Evolutionary conservation across 1,284 basidiomycete genomes (phyloP).

Genomic region (Chalciporus sp.): DNA sequence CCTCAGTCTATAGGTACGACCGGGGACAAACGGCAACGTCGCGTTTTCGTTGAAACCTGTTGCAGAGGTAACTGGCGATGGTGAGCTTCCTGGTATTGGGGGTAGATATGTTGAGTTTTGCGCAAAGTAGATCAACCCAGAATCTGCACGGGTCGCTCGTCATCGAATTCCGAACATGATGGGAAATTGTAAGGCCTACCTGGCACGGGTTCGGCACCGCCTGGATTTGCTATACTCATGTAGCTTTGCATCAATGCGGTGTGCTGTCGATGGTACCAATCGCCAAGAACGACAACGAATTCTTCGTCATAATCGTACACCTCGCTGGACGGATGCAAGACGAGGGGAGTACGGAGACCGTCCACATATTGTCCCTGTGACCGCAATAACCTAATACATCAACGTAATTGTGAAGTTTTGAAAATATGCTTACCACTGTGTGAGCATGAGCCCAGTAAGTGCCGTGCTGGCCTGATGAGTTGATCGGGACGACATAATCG

Average conservation of each 20-base stretch:
- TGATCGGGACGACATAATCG: slow-evolving; percentile 81
- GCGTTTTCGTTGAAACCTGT: slow-evolving; percentile 88
- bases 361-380: slow-evolving; percentile 84
- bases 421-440: slow-evolving; percentile 43
- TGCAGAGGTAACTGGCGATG: slow-evolving; percentile 50
- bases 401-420: background rate
- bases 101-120: slow-evolving; percentile 74
- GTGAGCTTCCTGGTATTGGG: slow-evolving; percentile 52
- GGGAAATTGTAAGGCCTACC: slow-evolving; percentile 40
- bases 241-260: slow-evolving; percentile 66
- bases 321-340: slow-evolving; percentile 71
- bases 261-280: slow-evolving; percentile 88
- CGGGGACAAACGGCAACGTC: slow-evolving; percentile 80
- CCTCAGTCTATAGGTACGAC: slow-evolving; percentile 76
- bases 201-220: slow-evolving; percentile 87
- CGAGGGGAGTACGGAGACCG: slow-evolving; percentile 77
- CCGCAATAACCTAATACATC: background rate
- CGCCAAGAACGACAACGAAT: slow-evolving; percentile 81
- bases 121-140: slow-evolving; percentile 83
- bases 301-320: slow-evolving; percentile 86
- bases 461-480: slow-evolving; percentile 73
- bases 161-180: background rate
- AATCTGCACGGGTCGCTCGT: slow-evolving; percentile 49
- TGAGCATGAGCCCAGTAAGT: slow-evolving; percentile 91
- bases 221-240: slow-evolving; percentile 75